A percentile compares a stretch with the other conserved stretches of the same genome.
Conservation (phyloP, 495 filamentous ascomycete genomes). For the Penicillium cinerascens region DNA sequence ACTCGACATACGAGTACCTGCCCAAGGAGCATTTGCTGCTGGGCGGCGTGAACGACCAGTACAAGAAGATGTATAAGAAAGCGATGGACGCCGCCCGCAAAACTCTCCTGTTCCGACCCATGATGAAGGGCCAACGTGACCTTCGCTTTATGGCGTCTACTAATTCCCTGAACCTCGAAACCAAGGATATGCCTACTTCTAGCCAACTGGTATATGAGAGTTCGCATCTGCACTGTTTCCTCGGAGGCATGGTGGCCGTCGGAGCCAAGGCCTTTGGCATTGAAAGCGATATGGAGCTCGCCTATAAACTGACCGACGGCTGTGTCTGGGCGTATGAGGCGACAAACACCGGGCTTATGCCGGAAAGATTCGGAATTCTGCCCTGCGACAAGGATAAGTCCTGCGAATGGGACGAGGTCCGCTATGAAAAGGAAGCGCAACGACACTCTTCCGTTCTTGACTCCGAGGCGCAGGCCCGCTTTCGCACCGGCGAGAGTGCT, state of each 20-base stretch:
- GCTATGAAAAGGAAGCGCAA: constrained; percentile 47
- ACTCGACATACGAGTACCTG: constrained; percentile 94
- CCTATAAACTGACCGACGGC: constrained; percentile 78
- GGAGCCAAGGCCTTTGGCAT: constrained; percentile 81
- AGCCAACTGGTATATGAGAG: constrained; percentile 53
- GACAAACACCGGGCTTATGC: constrained; percentile 85
- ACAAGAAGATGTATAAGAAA: constrained; percentile 74
- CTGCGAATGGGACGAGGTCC: constrained; percentile 76
- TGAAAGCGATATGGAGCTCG: constrained; percentile 77
- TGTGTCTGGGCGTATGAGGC: constrained; percentile 92
- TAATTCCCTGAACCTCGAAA: constrained; percentile 31
- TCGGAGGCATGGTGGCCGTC: constrained; percentile 90
- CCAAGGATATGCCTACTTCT: constrained; percentile 11
- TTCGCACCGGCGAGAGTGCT: constrained; percentile 22
- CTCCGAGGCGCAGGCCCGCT: constrained; percentile 37
- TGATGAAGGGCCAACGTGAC: constrained; percentile 69
- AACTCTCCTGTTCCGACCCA: constrained; percentile 78
- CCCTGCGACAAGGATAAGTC: constrained; percentile 61
- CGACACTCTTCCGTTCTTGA: constrained; percentile 41
- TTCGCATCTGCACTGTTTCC: constrained; percentile 82
- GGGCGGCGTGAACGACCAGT: constrained; percentile 78
- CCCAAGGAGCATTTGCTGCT: constrained; percentile 76
- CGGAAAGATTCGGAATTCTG: constrained; percentile 65
- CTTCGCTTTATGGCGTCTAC: constrained; percentile 70
- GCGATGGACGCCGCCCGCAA: constrained; percentile 67